Base-by-base conservation (phyloP, 192 early-diverging fungal species). In the Coemansia aciculifera region DNA sequence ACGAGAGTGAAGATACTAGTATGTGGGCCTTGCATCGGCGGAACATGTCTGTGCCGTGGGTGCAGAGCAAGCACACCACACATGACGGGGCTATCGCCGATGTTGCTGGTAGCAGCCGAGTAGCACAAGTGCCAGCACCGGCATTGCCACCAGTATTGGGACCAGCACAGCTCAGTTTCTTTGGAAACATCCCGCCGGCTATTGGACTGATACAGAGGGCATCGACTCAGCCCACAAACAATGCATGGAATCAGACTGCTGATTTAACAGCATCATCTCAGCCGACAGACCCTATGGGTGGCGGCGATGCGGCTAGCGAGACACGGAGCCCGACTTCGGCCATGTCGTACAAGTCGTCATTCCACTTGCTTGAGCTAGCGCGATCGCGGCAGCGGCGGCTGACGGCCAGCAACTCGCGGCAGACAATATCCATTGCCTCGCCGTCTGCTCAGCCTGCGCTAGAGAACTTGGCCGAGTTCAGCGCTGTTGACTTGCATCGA, bases 331-430 rank as follows among this genome's bases (percentile, higher is more conserved):
- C 73, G 1, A 31, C 63, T 7, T 73, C 80, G 3, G 68, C 72
- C 12, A 77, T 77, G 80, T 68, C 75, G 7, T 83, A 83, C 69
- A 77, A 77, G 52, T 83, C 80, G 23, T 83, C 80, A 13, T 83
- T 77, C 69, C 80, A 83, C 34, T 31, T 83, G 36, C 60, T 83
- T 17, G 80, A 68, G 38, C 67, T 83, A 12, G 80, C 80, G 0
- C 67, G 80, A 7, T 74, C 80, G 29, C 75, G 80, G 3, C 72
- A 77, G 52, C 68, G 80, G 37, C 68, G 80, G 27, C 69, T 77
- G 37, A 83, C 80, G 8, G 60, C 63, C 13, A 81, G 78, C 73
- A 75, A 66, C 49, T 75, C 78, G 43, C 78, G 71, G 1, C 70
- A 75, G 34, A 66, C 73, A 11, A 67, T 81, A 7, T 44, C 34